Evolutionary conservation across 768 basidiomycete species (phyloP).

Genomic region (Suillus subalutaceus): DNA sequence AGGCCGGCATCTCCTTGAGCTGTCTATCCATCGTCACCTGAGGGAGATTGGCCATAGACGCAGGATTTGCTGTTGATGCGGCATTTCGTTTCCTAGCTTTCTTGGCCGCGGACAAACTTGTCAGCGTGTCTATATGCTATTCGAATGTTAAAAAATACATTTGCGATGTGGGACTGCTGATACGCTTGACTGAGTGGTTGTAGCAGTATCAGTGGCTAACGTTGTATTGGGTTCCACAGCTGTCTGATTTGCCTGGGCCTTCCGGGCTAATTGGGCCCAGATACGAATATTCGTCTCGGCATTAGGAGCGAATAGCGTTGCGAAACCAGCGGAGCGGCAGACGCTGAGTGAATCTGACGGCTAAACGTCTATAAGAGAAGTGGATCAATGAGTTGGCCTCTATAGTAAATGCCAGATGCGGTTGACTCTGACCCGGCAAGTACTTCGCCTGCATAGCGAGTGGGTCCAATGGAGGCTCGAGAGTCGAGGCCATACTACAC

Average conservation of each 20-base stretch:
- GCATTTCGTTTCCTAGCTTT: neutral
- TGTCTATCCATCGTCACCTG: too few species aligned
- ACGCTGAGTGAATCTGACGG: neutral
- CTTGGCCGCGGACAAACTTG: neutral
- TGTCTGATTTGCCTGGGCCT: neutral
- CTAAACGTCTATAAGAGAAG: neutral
- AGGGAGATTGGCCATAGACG: too few species aligned
- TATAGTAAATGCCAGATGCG: too few species aligned
- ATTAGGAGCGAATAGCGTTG: neutral
- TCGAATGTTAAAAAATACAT: neutral
- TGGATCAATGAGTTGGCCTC: too few species aligned
- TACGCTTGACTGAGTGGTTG: neutral
- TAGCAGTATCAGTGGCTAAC: neutral
- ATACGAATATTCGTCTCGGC: neutral
- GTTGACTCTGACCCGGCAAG: too few species aligned
- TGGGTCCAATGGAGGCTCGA: too few species aligned
- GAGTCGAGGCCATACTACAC: too few species aligned
- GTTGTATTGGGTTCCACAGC: neutral
- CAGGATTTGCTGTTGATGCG: too few species aligned
- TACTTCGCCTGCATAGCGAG: too few species aligned
- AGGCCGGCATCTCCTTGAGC: too few species aligned
- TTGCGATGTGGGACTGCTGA: neutral
- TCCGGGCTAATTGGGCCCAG: neutral
- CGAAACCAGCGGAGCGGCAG: neutral
- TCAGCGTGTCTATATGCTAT: neutral